Conservation (phyloP, 2,329 filamentous ascomycete species). For the Microcyclosporella mali region DNA sequence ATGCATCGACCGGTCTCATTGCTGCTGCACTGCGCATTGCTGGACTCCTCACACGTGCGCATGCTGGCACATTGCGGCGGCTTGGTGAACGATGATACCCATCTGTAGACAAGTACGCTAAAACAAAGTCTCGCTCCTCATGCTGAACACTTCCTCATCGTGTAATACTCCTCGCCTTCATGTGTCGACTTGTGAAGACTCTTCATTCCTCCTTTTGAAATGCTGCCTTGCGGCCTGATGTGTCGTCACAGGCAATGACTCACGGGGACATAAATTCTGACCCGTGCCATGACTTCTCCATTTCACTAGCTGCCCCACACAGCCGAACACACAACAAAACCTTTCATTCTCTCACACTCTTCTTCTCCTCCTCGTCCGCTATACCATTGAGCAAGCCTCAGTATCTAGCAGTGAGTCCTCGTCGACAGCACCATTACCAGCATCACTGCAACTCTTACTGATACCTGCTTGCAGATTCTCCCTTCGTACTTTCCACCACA, state of each 20-base stretch:
- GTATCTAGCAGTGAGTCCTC: slow-evolving; percentile 6
- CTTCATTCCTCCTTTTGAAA: too few relatives aligned
- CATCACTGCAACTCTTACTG: not conserved
- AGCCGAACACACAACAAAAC: not conserved
- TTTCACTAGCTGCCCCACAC: too few relatives aligned
- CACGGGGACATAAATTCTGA: too few relatives aligned
- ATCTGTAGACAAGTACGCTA: too few relatives aligned
- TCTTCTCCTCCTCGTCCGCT: slow-evolving; percentile 10
- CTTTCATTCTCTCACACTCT: slow-evolving; percentile 5
- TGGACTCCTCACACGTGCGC: slow-evolving; percentile 9
- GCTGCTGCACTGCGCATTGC: slow-evolving; percentile 9
- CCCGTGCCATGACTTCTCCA: too few relatives aligned
- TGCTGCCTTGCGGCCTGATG: too few relatives aligned
- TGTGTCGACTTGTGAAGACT: too few relatives aligned
- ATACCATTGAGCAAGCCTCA: slow-evolving; percentile 21
- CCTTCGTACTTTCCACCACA: slow-evolving; percentile 16
- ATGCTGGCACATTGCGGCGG: slow-evolving; percentile 5
- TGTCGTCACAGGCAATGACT: too few relatives aligned
- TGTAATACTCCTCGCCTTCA: too few relatives aligned
- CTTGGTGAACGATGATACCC: not conserved
- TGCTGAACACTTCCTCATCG: too few relatives aligned
- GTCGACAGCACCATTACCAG: not conserved
- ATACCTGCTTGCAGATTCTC: not conserved
- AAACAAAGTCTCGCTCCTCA: too few relatives aligned
- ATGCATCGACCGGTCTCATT: slow-evolving; percentile 2